Evolutionary conservation across 257 asterid species (phyloP).

Genomic region (Solanum peruvianum): DNA sequence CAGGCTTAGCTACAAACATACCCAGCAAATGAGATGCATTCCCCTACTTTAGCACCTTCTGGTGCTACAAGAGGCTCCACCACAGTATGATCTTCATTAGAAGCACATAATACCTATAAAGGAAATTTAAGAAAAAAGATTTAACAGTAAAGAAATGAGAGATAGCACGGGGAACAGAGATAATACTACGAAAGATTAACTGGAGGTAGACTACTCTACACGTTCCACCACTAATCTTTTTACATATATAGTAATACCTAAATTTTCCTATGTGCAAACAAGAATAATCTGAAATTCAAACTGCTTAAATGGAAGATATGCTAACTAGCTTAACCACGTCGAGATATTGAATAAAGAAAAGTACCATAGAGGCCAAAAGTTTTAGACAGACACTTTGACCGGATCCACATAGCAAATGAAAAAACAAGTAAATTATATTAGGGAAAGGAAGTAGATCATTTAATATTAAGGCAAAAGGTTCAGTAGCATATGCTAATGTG

Average conservation of each 20-base stretch:
- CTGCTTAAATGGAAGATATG: background rate
- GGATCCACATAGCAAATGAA: background rate
- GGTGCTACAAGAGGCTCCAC: constrained; percentile 88
- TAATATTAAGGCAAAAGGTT: background rate
- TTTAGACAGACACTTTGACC: background rate
- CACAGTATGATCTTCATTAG: constrained; percentile 63
- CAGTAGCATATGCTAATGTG: background rate
- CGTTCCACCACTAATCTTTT: background rate
- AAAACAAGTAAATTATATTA: background rate
- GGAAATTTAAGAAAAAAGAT: background rate
- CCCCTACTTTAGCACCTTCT: constrained; percentile 78
- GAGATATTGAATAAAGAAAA: background rate
- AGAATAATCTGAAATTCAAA: background rate
- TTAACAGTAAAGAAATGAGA: background rate
- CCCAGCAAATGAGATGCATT: constrained; percentile 65
- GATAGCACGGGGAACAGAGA: background rate
- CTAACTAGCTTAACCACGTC: background rate
- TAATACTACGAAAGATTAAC: background rate
- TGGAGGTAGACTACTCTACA: background rate
- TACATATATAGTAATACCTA: background rate
- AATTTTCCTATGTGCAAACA: background rate
- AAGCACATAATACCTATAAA: constrained; percentile 81
- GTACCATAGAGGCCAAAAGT: background rate
- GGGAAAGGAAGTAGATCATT: background rate
- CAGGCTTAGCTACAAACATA: constrained; percentile 12